Evolutionary conservation across 2,329 filamentous ascomycete species (phyloP).

Genomic region (Blumeria hordei): DNA sequence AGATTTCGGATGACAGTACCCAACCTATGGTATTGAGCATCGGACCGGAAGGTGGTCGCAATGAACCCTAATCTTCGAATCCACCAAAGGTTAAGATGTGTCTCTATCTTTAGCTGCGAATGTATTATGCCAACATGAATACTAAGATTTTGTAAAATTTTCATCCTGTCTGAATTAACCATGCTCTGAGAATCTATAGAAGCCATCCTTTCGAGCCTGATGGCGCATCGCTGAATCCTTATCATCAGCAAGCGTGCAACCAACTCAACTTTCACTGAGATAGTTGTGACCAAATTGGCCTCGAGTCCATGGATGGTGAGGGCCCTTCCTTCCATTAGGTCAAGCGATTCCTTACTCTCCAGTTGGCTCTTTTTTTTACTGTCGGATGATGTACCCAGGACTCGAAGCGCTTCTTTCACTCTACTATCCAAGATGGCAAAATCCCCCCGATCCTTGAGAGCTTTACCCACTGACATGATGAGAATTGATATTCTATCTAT

Average conservation of each 20-base stretch:
- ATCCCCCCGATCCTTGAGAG: not conserved
- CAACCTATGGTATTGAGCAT: not conserved
- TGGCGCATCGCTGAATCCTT: not conserved
- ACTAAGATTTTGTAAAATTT: not conserved
- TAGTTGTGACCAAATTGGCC: not conserved
- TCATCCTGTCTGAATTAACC: not conserved
- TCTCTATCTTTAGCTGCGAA: not conserved
- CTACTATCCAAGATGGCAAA: not conserved
- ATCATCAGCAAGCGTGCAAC: not conserved
- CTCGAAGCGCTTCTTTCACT: not conserved
- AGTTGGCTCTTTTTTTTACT: not conserved
- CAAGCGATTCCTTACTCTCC: not conserved
- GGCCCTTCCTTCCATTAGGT: not conserved
- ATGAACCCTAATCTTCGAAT: not conserved
- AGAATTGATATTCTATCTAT: not conserved
- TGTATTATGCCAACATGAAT: not conserved
- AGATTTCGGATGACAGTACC: not conserved
- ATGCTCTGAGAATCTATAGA: not conserved
- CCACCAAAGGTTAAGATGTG: not conserved
- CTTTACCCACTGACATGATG: not conserved
- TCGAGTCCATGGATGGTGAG: not conserved
- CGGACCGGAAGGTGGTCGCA: not conserved
- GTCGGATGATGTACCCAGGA: not conserved
- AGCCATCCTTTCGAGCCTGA: not conserved
- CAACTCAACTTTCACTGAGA: conserved; percentile 1